Evolutionary conservation across 164 flowering plant genomes (phyloP).

Genomic region (Santalum album): DNA sequence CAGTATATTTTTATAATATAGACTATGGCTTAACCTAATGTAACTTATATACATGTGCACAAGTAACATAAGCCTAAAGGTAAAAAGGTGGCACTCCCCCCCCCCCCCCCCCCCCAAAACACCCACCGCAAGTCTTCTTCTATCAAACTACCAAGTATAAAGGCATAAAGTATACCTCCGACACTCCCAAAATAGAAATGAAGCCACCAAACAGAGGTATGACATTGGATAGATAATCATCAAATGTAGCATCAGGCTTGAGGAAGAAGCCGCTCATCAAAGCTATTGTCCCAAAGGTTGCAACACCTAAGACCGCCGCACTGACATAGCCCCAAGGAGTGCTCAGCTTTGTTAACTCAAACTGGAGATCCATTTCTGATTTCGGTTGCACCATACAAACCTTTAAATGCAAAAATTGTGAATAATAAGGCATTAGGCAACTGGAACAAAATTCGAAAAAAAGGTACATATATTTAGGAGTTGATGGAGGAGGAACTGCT

Average conservation of each 20-base stretch:
- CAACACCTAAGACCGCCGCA: conserved; percentile 57
- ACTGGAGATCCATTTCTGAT: conserved; percentile 83
- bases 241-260: conserved; percentile 81
- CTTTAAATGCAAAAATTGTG: conserved; percentile 22
- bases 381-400: conserved; percentile 97
- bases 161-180: conserved; percentile 51
- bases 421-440: not conserved
- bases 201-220: conserved; percentile 91
- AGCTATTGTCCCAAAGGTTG: conserved; percentile 88
- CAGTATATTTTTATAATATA: too few species aligned
- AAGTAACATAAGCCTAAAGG: too few species aligned
- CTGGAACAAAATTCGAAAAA: not conserved
- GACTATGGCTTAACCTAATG: too few species aligned
- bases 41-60: too few species aligned
- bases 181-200: conserved; percentile 74
- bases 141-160: too few species aligned
- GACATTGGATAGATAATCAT: conserved; percentile 80
- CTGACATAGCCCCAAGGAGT: conserved; percentile 89
- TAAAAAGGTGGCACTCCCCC: too few species aligned
- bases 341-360: conserved; percentile 72
- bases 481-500: too few species aligned
- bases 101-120: too few species aligned
- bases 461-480: not conserved
- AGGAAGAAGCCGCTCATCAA: conserved; percentile 87
- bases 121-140: too few species aligned